These are phyloP conservation scores for Amanita pallidorosea DNA, from an alignment of 768 basidiomycete genomes.

Conservation along the genomic window DNA sequence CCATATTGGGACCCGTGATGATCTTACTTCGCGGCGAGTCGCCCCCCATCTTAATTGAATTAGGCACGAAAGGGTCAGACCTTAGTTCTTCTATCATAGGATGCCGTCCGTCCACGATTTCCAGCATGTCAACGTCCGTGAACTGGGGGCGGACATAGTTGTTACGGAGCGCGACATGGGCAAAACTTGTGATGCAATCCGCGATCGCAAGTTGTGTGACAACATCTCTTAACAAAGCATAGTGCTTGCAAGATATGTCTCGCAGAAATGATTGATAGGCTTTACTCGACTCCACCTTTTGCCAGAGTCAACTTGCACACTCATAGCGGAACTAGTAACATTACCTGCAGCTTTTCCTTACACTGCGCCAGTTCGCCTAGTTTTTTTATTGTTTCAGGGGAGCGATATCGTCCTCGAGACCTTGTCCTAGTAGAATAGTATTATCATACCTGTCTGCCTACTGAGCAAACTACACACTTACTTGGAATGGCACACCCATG, in stretches of 20 bases:
- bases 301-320: background rate
- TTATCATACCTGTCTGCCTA: background rate
- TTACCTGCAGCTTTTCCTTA: constrained; percentile 54
- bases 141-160: constrained; percentile 77
- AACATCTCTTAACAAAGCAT: constrained; percentile 60
- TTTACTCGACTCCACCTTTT: constrained; percentile 44
- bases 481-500: constrained; percentile 64
- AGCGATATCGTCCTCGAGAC: constrained; percentile 58
- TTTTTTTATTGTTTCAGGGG: constrained; percentile 51
- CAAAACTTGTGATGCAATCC: constrained; percentile 82
- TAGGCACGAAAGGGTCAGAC: constrained; percentile 79
- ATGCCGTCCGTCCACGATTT: constrained; percentile 80
- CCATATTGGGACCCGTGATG: constrained; percentile 84
- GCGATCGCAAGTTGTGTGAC: constrained; percentile 75
- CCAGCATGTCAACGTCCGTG: constrained; percentile 51
- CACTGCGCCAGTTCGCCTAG: constrained; percentile 66
- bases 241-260: constrained; percentile 59
- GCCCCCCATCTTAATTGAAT: constrained; percentile 58
- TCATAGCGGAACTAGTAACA: background rate
- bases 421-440: constrained; percentile 46
- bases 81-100: constrained; percentile 83
- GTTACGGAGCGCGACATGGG: constrained; percentile 63
- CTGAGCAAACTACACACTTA: constrained; percentile 14
- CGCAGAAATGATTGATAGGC: constrained; percentile 61
- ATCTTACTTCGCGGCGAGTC: constrained; percentile 45